Evolutionary conservation across 257 asterid species (phyloP).

Genomic region (Nicotiana benthamiana): DNA sequence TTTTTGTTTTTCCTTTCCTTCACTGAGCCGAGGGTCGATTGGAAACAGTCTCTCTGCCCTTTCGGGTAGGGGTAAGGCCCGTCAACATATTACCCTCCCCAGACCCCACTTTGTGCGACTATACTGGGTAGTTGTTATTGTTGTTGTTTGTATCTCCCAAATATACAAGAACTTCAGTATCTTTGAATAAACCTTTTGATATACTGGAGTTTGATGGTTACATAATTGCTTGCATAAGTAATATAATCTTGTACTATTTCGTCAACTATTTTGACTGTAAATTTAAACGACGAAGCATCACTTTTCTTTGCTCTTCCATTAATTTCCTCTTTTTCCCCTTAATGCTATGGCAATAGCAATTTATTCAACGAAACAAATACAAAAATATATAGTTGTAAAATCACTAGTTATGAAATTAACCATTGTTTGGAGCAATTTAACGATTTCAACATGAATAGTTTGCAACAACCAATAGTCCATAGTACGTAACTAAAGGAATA

Average conservation of each 20-base stretch:
- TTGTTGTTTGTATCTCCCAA: background rate
- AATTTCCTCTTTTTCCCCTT: background rate
- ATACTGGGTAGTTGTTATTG: no score
- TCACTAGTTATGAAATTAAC: background rate
- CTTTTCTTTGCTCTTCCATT: background rate
- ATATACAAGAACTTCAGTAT: background rate
- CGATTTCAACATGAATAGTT: background rate
- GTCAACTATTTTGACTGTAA: background rate
- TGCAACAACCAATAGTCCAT: background rate
- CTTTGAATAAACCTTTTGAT: background rate
- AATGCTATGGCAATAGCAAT: background rate
- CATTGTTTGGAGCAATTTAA: background rate
- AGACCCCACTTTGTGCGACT: no score
- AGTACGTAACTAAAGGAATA: background rate
- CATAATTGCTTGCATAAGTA: background rate
- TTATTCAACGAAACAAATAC: no score
- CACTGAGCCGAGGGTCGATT: no score
- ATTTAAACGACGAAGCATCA: background rate
- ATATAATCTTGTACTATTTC: background rate
- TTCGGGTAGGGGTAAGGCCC: no score
- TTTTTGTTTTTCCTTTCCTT: no score
- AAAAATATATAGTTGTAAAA: no score
- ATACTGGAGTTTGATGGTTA: background rate
- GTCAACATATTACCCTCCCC: no score
- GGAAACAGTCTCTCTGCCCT: no score